Conservation (phyloP, 2,329 filamentous ascomycete genomes). For the Paracamarosporium sp. region DNA sequence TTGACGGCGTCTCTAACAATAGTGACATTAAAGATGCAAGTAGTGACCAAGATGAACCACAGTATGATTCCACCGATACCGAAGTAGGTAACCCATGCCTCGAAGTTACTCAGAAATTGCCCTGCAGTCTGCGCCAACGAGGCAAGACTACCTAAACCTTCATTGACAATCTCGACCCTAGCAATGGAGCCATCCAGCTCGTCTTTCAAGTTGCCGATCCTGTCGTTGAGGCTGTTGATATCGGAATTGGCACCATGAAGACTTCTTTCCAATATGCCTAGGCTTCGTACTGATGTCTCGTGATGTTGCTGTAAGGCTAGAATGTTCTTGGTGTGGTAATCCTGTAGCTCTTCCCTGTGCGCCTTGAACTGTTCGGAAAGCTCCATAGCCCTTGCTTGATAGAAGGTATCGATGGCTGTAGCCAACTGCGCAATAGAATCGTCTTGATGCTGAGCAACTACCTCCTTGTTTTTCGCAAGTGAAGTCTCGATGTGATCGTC, state of each 20-base stretch:
- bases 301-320: slow-evolving; percentile 9
- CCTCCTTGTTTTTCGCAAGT: slow-evolving; percentile 1
- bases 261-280: slow-evolving; percentile 1
- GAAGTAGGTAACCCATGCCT: background rate
- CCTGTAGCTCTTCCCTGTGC: slow-evolving; percentile 8
- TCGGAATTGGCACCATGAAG: background rate
- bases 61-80: background rate
- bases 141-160: slow-evolving; percentile 6
- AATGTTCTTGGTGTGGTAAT: slow-evolving; percentile 9
- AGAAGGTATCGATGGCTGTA: background rate
- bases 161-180: slow-evolving; percentile 2
- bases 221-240: slow-evolving; percentile 3
- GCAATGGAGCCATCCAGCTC: background rate
- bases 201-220: background rate
- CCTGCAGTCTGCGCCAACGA: background rate
- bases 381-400: slow-evolving; percentile 3
- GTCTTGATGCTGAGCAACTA: background rate
- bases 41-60: background rate
- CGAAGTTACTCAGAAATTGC: background rate
- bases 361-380: slow-evolving; percentile 5
- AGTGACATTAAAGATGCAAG: background rate
- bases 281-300: slow-evolving; percentile 3
- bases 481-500: slow-evolving; percentile 4
- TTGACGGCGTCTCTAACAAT: background rate
- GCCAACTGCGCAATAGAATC: slow-evolving; percentile 5